These are phyloP conservation scores for Lolium perenne DNA, from an alignment of 176 grass and related monocot species.

Conservation along the genomic window DNA sequence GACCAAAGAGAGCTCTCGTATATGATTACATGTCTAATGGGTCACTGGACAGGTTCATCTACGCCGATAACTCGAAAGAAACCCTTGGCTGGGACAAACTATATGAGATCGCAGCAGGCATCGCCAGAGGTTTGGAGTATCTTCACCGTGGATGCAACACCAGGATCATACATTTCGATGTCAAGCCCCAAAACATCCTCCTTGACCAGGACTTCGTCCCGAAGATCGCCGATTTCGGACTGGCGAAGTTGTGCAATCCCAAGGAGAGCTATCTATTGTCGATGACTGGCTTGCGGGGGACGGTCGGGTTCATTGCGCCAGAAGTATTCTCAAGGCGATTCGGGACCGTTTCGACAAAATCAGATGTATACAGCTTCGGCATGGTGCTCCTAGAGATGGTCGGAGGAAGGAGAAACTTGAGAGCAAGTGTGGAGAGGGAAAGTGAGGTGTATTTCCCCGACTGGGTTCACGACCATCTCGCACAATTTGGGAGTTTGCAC, in stretches of 20 bases:
- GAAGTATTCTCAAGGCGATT: slow-evolving; percentile 22
- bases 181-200: slow-evolving; percentile 27
- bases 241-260: slow-evolving; percentile 48
- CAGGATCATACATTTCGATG: slow-evolving; percentile 16
- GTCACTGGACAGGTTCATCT: slow-evolving; percentile 4
- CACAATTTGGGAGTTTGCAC: neutral
- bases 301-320: slow-evolving; percentile 41
- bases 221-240: slow-evolving; percentile 57
- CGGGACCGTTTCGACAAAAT: slow-evolving; percentile 58
- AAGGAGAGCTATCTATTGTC: slow-evolving; percentile 51
- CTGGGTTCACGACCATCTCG: slow-evolving; percentile 13
- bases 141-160: slow-evolving; percentile 19
- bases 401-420: slow-evolving; percentile 49
- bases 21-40: slow-evolving; percentile 26
- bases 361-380: slow-evolving; percentile 63
- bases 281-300: slow-evolving; percentile 55
- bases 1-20: slow-evolving; percentile 17
- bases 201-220: neutral
- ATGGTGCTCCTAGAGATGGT: slow-evolving; percentile 65
- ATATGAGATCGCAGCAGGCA: slow-evolving; percentile 42
- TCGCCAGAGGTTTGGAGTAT: slow-evolving; percentile 26
- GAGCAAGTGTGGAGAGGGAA: neutral
- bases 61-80: neutral
- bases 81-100: slow-evolving; percentile 45
- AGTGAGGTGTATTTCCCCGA: slow-evolving; percentile 10